phyloP scores from a whole-genome alignment of 352 stramenopile genomes.

The Albugo laibachii region DNA sequence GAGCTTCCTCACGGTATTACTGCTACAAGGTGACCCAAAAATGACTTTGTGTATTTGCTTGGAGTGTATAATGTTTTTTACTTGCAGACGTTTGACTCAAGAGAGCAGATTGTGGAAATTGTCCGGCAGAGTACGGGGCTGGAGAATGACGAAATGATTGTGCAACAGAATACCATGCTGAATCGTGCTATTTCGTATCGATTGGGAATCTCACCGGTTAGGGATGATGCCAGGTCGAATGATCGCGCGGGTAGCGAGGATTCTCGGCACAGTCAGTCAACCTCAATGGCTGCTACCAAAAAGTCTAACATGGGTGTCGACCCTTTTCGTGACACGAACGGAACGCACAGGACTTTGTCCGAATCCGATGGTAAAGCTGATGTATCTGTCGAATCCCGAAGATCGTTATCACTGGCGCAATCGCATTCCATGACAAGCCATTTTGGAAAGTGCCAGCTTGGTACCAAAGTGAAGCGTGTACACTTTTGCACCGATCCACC shows the following conservation, averaged over 20 bases:
- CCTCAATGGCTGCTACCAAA: slow-evolving; percentile 6
- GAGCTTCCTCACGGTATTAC: slow-evolving; percentile 55
- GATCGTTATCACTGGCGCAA: too few relatives aligned
- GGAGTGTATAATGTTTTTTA: neutral
- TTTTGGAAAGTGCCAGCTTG: slow-evolving; percentile 3
- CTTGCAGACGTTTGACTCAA: slow-evolving; percentile 32
- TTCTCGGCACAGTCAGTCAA: neutral
- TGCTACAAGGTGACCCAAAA: slow-evolving; percentile 28
- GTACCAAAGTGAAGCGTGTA: slow-evolving; percentile 6
- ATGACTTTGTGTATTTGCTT: neutral
- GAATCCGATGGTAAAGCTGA: too few relatives aligned
- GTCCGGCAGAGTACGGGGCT: slow-evolving; percentile 28
- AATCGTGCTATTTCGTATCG: slow-evolving; percentile 61
- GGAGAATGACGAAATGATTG: slow-evolving; percentile 25
- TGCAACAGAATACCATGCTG: slow-evolving; percentile 68
- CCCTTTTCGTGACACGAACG: too few relatives aligned
- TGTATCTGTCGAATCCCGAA: slow-evolving; percentile 8
- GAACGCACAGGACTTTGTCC: too few relatives aligned
- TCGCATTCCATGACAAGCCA: slow-evolving; percentile 33
- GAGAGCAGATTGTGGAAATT: slow-evolving; percentile 45
- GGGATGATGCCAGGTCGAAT: neutral
- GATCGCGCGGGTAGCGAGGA: neutral
- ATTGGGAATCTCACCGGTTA: slow-evolving; percentile 34
- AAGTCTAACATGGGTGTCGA: slow-evolving; percentile 1
- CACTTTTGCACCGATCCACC: slow-evolving; percentile 9